Evolutionary conservation across 1,284 basidiomycete genomes (phyloP).

Genomic region (Rhodotorula mucilaginosa): DNA sequence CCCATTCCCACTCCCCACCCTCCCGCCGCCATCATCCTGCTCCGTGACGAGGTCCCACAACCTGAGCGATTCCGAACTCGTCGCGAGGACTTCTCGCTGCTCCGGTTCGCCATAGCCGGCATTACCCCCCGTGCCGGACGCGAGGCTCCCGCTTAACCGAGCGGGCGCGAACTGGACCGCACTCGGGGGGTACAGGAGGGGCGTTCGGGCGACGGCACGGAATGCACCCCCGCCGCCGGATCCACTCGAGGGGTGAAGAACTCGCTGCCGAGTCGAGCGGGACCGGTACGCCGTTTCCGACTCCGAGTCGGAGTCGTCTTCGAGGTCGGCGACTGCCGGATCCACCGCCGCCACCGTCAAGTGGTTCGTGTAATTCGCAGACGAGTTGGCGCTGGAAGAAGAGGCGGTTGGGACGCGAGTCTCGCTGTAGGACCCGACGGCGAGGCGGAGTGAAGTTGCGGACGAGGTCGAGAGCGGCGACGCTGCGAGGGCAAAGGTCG

Average conservation of each 20-base stretch:
- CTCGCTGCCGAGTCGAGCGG: constrained; percentile 18
- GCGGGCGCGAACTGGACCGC: constrained; percentile 78
- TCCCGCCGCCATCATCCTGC: constrained; percentile 50
- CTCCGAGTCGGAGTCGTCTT: constrained; percentile 68
- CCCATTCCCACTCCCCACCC: constrained; percentile 49
- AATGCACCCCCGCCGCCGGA: constrained; percentile 55
- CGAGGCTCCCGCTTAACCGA: constrained; percentile 56
- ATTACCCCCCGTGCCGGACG: constrained; percentile 58
- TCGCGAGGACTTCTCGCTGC: constrained; percentile 74
- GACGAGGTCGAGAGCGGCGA: constrained; percentile 35
- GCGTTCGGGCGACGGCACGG: constrained; percentile 70
- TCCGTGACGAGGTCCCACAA: constrained; percentile 76
- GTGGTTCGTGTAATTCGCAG: constrained; percentile 65
- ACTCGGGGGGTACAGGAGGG: constrained; percentile 79
- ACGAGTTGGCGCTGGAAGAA: background rate
- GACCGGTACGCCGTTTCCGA: constrained; percentile 8
- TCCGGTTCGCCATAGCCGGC: constrained; percentile 43
- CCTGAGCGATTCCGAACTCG: constrained; percentile 81
- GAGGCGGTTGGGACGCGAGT: constrained; percentile 4
- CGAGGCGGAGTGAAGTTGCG: constrained; percentile 52
- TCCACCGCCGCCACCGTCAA: constrained; percentile 72
- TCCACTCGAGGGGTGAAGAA: constrained; percentile 31
- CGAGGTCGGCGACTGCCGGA: constrained; percentile 67
- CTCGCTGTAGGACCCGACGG: constrained; percentile 72
- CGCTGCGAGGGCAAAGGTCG: constrained; percentile 38